Percentiles rank a stretch among this genome's conserved stretches.
Conservation (phyloP, 768 basidiomycete genomes). For the Tricholoma bakamatsutake region DNA sequence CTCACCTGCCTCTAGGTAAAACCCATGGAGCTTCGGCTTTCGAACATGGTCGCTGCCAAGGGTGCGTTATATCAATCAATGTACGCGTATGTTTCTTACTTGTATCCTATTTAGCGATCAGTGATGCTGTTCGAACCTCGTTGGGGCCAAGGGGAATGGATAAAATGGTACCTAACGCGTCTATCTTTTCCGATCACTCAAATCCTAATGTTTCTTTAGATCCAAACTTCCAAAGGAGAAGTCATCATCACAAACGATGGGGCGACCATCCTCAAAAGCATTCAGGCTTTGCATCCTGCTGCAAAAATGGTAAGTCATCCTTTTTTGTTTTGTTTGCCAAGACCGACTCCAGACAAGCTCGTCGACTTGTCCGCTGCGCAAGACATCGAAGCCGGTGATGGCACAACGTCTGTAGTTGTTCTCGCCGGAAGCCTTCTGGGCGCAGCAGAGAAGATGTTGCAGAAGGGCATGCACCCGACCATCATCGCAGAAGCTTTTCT, state of each 20-base stretch:
- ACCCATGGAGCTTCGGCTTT: conserved; percentile 95
- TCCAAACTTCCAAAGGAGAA: conserved; percentile 94
- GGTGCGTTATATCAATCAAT: conserved; percentile 38
- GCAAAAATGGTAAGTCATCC: conserved; percentile 81
- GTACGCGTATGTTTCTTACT: conserved; percentile 3
- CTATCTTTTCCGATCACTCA: conserved; percentile 5
- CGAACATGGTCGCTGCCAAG: conserved; percentile 98
- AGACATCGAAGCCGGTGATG: conserved; percentile 98
- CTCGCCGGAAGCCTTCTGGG: conserved; percentile 89
- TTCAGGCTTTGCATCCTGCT: conserved; percentile 95
- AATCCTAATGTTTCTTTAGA: conserved; percentile 40
- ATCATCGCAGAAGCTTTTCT: conserved; percentile 95
- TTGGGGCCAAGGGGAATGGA: conserved; percentile 98
- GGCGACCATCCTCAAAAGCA: conserved; percentile 92
- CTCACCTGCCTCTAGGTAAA: conserved; percentile 63
- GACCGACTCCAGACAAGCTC: conserved; percentile 46
- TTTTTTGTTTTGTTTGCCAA: background rate
- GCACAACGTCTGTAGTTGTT: conserved; percentile 96
- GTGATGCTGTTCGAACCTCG: conserved; percentile 95
- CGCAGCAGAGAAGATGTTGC: conserved; percentile 94
- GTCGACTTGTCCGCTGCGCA: conserved; percentile 97
- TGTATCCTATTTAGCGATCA: conserved; percentile 61
- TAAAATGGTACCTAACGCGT: conserved; percentile 74
- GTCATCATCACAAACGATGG: conserved; percentile 99
- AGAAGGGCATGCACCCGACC: conserved; percentile 96